phyloP scores from a whole-genome alignment of 202 grass and related monocot species.

The Zoysia matrella region DNA sequence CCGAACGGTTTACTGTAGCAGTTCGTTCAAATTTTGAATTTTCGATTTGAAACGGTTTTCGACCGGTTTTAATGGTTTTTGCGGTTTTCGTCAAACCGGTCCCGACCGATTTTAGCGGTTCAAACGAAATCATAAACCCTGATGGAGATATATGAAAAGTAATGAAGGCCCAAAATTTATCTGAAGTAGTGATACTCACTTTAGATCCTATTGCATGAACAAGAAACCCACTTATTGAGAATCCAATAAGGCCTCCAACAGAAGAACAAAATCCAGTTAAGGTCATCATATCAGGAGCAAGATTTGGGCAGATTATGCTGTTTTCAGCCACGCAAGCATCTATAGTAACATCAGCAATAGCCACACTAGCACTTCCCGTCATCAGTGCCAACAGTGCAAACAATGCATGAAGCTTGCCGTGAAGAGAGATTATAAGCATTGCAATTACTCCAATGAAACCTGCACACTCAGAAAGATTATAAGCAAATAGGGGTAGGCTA shows the following conservation, averaged over 20 bases:
- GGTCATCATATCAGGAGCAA: constrained; percentile 87
- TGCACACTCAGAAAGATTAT: constrained; percentile 49
- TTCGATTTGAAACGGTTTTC: no score
- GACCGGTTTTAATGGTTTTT: no score
- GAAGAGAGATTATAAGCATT: constrained; percentile 78
- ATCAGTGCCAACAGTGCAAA: constrained; percentile 78
- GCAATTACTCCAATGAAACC: constrained; percentile 73
- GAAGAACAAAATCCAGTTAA: constrained; percentile 79
- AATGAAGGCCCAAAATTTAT: neutral
- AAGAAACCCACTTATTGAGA: constrained; percentile 86
- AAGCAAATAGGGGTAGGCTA: neutral
- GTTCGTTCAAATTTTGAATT: no score
- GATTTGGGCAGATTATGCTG: constrained; percentile 65
- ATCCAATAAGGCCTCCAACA: constrained; percentile 86
- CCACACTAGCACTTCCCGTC: constrained; percentile 67
- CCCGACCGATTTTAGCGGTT: no score
- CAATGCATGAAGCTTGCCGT: constrained; percentile 71
- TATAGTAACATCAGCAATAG: constrained; percentile 89
- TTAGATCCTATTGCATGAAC: constrained; percentile 84
- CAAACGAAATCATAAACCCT: no score
- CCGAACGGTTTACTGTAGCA: no score
- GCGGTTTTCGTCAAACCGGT: no score
- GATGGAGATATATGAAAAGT: neutral
- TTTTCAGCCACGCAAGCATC: constrained; percentile 86
- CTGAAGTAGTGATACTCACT: constrained; percentile 53